Base-by-base conservation (phyloP, 2,329 filamentous ascomycete genomes). In the Paecilomyces dactylethromorphus region DNA sequence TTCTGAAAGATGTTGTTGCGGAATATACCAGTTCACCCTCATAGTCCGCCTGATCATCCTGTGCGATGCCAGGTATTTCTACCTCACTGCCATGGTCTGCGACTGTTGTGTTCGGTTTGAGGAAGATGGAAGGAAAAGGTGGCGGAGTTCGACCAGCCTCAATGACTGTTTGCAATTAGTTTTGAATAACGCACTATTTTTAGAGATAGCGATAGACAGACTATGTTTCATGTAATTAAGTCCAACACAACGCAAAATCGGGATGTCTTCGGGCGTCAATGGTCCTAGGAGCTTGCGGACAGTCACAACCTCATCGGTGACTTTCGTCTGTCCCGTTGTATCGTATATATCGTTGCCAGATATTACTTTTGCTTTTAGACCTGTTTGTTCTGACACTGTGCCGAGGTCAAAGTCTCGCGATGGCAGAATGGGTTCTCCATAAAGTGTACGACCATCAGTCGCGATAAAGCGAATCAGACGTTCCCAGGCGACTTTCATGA, bases 1-100 rank as follows among this genome's bases (percentile, higher is more conserved):
- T 32, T 54, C 12, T 32, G 31, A 21, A 35, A 39, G 8, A 24
- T 33, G 3, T 18, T 77, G 0, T 79, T 81, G 54, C 74, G 79
- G 0, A 50, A 55, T 83, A 76, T 29, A 89, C 86, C 12, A 91
- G 79, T 75, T 91, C 88, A 68, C 86, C 88, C 73, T 92, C 88
- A 71, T 91, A 91, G 73, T 91, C 88, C 0, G 84, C 84, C 13
- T 75, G 75, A 32, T 79, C 80, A 58, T 85, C 77, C 72, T 90
- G 88, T 0, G 86, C 87, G 59, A 87, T 76, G 6, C 76, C 68
- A 10, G 84, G 85, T 54, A 91, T 79, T 2, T 85, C 84, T 52
- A 90, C 85, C 0, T 82, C 75, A 58, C 84, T 82, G 2, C 76
- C 77, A 1, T 87, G 87, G 10, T 87, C 87, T 1, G 81, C 71